Percentiles rank a stretch among this genome's conserved stretches.
phyloP scores from a whole-genome alignment of 169 alveolate species.

The Plasmodium cynomolgi region DNA sequence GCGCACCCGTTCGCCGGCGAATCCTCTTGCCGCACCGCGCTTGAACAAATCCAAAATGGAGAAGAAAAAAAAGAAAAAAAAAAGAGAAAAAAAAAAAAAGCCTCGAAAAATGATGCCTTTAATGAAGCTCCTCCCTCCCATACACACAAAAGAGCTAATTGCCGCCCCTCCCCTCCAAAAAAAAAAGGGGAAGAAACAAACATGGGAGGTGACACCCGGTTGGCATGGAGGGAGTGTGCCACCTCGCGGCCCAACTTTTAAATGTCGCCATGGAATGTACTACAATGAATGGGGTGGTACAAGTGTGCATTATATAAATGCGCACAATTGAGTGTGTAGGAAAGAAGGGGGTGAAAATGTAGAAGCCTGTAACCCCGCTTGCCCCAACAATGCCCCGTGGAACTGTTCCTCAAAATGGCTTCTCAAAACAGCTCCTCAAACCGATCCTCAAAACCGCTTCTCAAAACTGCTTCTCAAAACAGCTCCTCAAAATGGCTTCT shows the following conservation, averaged over 20 bases:
- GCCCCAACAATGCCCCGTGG: not conserved
- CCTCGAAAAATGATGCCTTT: not conserved
- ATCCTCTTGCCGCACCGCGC: not conserved
- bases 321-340: not conserved
- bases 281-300: not conserved
- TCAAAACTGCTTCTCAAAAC: no score
- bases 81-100: no score
- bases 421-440: no score
- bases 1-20: not conserved
- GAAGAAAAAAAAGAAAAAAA: no score
- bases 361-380: not conserved
- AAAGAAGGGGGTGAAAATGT: not conserved
- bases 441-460: no score
- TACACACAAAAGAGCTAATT: not conserved
- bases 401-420: no score
- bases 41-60: not conserved
- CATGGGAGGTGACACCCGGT: not conserved
- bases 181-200: not conserved
- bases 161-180: not conserved
- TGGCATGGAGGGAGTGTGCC: not conserved
- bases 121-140: not conserved
- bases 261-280: not conserved
- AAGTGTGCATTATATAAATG: not conserved
- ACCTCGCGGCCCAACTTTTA: not conserved
- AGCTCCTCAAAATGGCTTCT: no score